These are phyloP conservation scores for Jaminaea rosea DNA, from an alignment of 1,284 basidiomycete species.

Conservation along the genomic window DNA sequence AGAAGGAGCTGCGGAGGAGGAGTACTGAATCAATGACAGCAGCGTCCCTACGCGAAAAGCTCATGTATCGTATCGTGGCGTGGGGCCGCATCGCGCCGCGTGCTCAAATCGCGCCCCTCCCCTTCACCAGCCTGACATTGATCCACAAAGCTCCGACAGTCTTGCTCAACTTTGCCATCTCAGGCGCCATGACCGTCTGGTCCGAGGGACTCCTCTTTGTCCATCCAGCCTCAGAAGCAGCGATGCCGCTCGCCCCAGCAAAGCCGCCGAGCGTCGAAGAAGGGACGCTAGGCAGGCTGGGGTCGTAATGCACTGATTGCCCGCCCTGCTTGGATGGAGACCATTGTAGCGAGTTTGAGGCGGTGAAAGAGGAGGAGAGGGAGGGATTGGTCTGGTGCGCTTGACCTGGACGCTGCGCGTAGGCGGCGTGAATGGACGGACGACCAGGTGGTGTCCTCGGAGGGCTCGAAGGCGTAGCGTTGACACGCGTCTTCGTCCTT, in stretches of 20 bases:
- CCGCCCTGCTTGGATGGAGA: not conserved
- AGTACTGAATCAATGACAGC: too few species aligned
- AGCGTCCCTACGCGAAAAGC: too few species aligned
- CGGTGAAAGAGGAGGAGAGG: not conserved
- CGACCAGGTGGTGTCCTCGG: conserved; percentile 16
- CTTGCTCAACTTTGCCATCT: conserved; percentile 24
- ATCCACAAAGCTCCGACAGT: conserved; percentile 20
- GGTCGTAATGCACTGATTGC: too few species aligned
- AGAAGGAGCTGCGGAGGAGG: too few species aligned
- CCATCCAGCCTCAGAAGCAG: conserved; percentile 22
- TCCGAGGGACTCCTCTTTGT: conserved; percentile 3
- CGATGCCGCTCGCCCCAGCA: conserved; percentile 14
- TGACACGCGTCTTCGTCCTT: conserved; percentile 5
- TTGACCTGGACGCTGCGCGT: conserved; percentile 8
- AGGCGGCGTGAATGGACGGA: conserved; percentile 3
- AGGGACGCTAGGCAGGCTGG: not conserved
- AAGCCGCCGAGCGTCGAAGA: conserved; percentile 9
- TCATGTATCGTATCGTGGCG: too few species aligned
- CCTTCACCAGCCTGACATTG: conserved; percentile 10
- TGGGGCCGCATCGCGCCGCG: too few species aligned
- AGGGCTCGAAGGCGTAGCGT: conserved; percentile 12
- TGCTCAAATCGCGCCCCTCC: not conserved
- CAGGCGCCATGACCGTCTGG: not conserved
- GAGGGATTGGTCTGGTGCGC: not conserved
- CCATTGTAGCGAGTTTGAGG: not conserved